Evolutionary conservation across 257 asterid species (phyloP), one percentile per base, ranked within the genome.

Genomic region (Asclepias syriaca): DNA sequence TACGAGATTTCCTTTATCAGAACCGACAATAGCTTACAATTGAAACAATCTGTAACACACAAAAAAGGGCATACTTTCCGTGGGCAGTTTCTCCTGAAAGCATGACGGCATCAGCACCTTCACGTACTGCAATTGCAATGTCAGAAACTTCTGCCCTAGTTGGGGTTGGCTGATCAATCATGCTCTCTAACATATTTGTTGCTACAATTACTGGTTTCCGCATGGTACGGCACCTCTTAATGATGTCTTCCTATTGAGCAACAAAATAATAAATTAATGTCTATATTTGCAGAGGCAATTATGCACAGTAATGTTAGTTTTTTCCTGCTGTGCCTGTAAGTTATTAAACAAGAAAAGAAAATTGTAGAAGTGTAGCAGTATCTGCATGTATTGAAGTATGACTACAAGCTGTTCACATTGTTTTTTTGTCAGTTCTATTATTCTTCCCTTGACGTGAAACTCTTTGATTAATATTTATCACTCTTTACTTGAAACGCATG

Each of bases 41-140:
- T 0, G n/a, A 69, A 21, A 54, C 39, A 34, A 69, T 32, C 39
- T 29, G 19, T 49, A 21, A 13, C 21, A 51, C 40, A 60, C 59
- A 71, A 72, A 78, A 80, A 72, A 80, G 11, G 29, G 83, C 97
- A 81, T 86, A 94, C 99, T 91, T 91, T 80, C 99, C 98, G 70
- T 94, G 95, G 65, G 99, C 98, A 18, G 99, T 94, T 91, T 94
- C 99, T 75, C 99, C 98, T 34, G 99, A 94, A 74, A 94, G 99
- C 98, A 94, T 94, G 78, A 91, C 60, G 49, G 96, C 99, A 86
- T 94, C 99, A 66, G 99, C 86, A 54, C 99, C 96, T 87, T 87
- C 98, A 75, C 93, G 84, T 70, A 94, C 99, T 53, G 99, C 99
- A 78, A 94, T 91, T 0, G 99, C 94, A 79, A 94, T 94, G 79